Percentiles rank a stretch among this genome's conserved stretches.
Evolutionary conservation across 2,329 filamentous ascomycete species (phyloP).

Genomic region (Leptoxyphium fumago): DNA sequence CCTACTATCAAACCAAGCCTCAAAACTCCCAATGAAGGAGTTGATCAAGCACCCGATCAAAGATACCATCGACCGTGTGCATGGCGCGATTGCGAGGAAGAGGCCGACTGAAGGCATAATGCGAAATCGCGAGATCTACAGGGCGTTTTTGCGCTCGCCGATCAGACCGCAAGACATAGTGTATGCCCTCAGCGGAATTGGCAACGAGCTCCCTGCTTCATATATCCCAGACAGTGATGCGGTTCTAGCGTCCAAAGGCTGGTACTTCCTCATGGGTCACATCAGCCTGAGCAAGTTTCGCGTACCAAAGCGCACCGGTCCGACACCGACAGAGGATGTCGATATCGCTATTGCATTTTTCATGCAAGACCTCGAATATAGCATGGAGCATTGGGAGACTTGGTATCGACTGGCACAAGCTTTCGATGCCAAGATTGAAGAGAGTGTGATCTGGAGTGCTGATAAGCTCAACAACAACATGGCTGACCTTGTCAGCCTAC

Average conservation of each 20-base stretch:
- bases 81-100: constrained; percentile 63
- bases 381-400: constrained; percentile 69
- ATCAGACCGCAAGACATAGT: constrained; percentile 72
- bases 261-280: constrained; percentile 85
- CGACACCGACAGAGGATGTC: constrained; percentile 68
- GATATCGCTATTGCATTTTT: constrained; percentile 70
- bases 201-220: constrained; percentile 53
- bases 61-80: constrained; percentile 80
- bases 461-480: constrained; percentile 83
- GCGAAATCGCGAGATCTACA: constrained; percentile 77
- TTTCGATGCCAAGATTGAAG: constrained; percentile 76
- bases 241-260: constrained; percentile 61
- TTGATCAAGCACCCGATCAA: constrained; percentile 83
- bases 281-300: constrained; percentile 78
- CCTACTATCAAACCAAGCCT: constrained; percentile 66
- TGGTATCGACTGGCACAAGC: constrained; percentile 83
- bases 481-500: constrained; percentile 56
- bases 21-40: constrained; percentile 77
- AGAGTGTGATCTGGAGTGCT: constrained; percentile 74
- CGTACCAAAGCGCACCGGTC: constrained; percentile 55
- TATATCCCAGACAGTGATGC: constrained; percentile 51
- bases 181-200: constrained; percentile 63
- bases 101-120: constrained; percentile 67
- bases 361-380: constrained; percentile 69
- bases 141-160: constrained; percentile 64